Conservation (phyloP, 192 early-diverging fungal genomes). For the Endogone sp. region DNA sequence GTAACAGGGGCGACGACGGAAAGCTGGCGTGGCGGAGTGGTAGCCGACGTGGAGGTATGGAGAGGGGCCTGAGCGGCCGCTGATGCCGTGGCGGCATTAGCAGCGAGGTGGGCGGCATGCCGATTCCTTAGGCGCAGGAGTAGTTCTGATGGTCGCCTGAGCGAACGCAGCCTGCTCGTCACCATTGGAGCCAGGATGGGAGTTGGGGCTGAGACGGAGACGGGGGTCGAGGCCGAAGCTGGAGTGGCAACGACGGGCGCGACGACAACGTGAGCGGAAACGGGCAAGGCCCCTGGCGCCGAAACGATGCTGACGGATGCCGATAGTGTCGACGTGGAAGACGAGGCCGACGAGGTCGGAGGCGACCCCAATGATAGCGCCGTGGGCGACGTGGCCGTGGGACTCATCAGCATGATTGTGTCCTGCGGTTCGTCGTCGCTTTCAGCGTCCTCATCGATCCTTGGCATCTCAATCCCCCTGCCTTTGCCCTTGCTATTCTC, state of each 20-base stretch:
- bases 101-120: constrained; percentile 2
- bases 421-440: too few species aligned
- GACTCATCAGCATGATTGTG: too few species aligned
- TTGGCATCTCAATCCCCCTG: constrained; percentile 22
- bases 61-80: too few species aligned
- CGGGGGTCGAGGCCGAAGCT: constrained; percentile 8
- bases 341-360: background rate
- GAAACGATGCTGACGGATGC: background rate
- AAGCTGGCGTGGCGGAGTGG: background rate
- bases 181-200: background rate
- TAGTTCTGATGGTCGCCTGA: constrained; percentile 14
- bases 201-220: background rate
- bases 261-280: background rate
- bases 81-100: background rate
- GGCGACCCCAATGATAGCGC: background rate
- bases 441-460: background rate
- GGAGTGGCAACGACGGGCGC: constrained; percentile 17
- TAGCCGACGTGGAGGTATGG: background rate
- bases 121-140: constrained; percentile 15
- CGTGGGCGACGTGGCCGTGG: background rate
- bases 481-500: constrained; percentile 17
- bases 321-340: background rate
- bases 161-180: constrained; percentile 3
- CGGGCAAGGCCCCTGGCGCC: background rate
- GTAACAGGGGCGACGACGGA: constrained; percentile 5